Evolutionary conservation across 2,329 filamentous ascomycete species (phyloP).

Genomic region (Hortaea werneckii): DNA sequence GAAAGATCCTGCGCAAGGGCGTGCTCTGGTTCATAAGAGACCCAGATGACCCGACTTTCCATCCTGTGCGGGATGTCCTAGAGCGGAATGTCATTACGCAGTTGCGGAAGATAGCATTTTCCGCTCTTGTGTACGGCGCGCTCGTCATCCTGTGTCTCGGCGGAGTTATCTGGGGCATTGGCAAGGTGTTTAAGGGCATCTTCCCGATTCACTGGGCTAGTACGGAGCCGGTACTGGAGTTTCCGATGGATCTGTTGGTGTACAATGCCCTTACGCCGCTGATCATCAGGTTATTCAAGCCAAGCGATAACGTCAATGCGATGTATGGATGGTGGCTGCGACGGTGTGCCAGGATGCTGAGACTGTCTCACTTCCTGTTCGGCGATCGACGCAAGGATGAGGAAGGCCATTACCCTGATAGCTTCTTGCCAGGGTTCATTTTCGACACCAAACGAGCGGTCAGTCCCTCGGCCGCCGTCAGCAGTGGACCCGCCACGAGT

Average conservation of each 20-base stretch:
- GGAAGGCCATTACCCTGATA: slow-evolving; percentile 49
- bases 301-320: slow-evolving; percentile 69
- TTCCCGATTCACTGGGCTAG: slow-evolving; percentile 90
- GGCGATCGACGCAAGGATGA: slow-evolving; percentile 72
- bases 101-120: slow-evolving; percentile 90
- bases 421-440: slow-evolving; percentile 20
- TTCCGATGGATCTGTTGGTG: slow-evolving; percentile 85
- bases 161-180: slow-evolving; percentile 88
- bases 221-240: slow-evolving; percentile 84
- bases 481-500: not conserved
- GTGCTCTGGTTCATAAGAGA: slow-evolving; percentile 97
- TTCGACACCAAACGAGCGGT: not conserved
- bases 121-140: slow-evolving; percentile 87
- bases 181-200: slow-evolving; percentile 55
- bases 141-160: slow-evolving; percentile 88
- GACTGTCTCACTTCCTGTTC: slow-evolving; percentile 88
- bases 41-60: slow-evolving; percentile 95
- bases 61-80: slow-evolving; percentile 90
- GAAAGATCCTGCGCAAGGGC: slow-evolving; percentile 90
- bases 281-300: slow-evolving; percentile 72
- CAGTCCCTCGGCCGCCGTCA: not conserved
- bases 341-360: slow-evolving; percentile 65
- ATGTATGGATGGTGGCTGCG: slow-evolving; percentile 98
- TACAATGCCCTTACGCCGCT: slow-evolving; percentile 95
- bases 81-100: slow-evolving; percentile 89